Evolutionary conservation across 495 filamentous ascomycete species (phyloP), one percentile per base, ranked within the genome.

Genomic region (Sphaerosporella brunnea): DNA sequence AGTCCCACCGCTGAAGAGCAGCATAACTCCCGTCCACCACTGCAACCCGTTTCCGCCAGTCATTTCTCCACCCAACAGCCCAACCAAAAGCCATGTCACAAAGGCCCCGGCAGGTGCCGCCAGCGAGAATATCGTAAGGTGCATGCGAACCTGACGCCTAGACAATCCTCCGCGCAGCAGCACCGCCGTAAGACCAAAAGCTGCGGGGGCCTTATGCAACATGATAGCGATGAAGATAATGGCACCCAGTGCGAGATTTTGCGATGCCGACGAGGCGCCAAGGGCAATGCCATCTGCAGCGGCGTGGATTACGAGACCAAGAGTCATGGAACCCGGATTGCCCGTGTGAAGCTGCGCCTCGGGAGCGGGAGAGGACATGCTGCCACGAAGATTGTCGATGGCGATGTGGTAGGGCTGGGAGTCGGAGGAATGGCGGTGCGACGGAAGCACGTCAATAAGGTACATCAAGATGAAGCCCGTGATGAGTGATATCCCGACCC

Each of bases 391-490:
- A 48, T 87, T 79, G 55, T 84, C 80, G 18, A 94, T 70, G 23
- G 81, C 84, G 51, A 95, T 92, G 58, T 93, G 73, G 51, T 80
- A 70, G 0, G 73, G 70, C 24, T 62, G 43, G 5, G 43, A 41
- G 71, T 50, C 71, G 58, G 13, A 71, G 68, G 48, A 68, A 51
- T 49, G 73, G 62, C 60, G 69, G 60, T 49, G 69, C 54, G 67
- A 75, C 23, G 90, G 86, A 5, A 94, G 66, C 42, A 81, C 81
- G 62, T 96, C 92, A 62, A 97, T 79, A 9, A 97, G 75, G 62
- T 92, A 95, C 90, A 97, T 97, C 48, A 97, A 69, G 50, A 93
- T 77, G 64, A 97, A 97, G 9, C 90, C 90, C 18, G 81, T 67
- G 49, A 93, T 76, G 11, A 97, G 66, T 0, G 88, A 80, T 43